These are phyloP conservation scores for Lolium perenne DNA, from an alignment of 176 grass and related monocot species.

Conservation along the genomic window DNA sequence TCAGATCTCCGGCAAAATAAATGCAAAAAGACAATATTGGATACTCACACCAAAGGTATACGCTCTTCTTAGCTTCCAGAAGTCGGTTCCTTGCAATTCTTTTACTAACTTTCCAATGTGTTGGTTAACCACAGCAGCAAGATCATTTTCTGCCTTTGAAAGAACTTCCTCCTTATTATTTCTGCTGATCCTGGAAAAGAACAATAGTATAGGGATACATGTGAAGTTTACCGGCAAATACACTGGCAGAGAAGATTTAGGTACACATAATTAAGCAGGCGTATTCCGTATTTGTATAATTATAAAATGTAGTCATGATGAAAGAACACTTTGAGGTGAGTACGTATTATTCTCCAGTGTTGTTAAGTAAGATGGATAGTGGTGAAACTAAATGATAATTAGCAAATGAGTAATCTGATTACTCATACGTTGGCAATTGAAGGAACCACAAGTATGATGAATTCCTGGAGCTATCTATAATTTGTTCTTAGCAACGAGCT, in stretches of 20 bases:
- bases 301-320: not conserved
- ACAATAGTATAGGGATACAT: conserved; percentile 34
- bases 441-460: conserved; percentile 11
- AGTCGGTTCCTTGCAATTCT: conserved; percentile 92
- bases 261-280: not conserved
- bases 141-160: conserved; percentile 91
- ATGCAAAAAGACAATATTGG: conserved; percentile 26
- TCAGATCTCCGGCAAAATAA: conserved; percentile 18
- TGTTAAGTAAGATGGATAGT: not conserved
- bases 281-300: not conserved
- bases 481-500: not conserved
- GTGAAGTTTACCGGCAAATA: conserved; percentile 40
- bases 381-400: conserved; percentile 11
- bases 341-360: not conserved
- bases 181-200: conserved; percentile 82
- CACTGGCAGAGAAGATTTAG: conserved; percentile 20
- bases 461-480: conserved; percentile 20
- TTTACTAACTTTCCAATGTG: conserved; percentile 87
- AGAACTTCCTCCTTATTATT: conserved; percentile 87
- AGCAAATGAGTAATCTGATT: not conserved
- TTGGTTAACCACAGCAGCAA: conserved; percentile 72
- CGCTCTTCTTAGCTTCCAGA: conserved; percentile 97
- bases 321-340: conserved; percentile 5
- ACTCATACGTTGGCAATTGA: conserved; percentile 7
- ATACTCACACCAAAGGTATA: conserved; percentile 90